Base-by-base conservation (phyloP, 1,284 basidiomycete genomes). In the Ceratorhiza oryzae-sativae region DNA sequence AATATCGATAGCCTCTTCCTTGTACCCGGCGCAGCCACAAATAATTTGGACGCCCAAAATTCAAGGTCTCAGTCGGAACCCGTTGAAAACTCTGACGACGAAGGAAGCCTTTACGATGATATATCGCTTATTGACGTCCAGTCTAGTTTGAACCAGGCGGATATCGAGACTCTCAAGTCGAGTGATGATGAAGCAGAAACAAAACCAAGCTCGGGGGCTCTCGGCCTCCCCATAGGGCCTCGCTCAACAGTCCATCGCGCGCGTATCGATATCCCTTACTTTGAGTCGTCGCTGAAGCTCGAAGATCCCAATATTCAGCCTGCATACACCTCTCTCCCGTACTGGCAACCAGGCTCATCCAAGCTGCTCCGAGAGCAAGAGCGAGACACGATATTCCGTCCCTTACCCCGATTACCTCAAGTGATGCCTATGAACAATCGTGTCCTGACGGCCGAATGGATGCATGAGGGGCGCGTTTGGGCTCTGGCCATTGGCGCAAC, bases 81-180 rank as follows among this genome's bases (percentile, higher is more conserved):
- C 20, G 36, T 15, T 15, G 9, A 36, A 20, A 34, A 58, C 25
- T 58, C 32, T 15, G 62, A 67, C 20, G 61, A 65, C 27, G 46
- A 65, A 36, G 62, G 62, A 10, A 67, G 62, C 25, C 36, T 67
- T 18, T 67, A 67, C 49, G 62, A 67, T 27, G 62, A 55, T 55
- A 20, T 67, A 6, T 67, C 62, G 48, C 13, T 67, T 2, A 42
- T 67, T 3, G 61, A 63, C 20, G 61, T n/a, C 15, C 25, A 42
- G 45, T 48, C 46, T 45, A 48, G 46, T 20, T 9, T 63, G 18
- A 42, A 67, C 62, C 62, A 67, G 49, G 62, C 62, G 48, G 62
- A 67, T 42, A 67, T 67, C 36, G 62, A 67, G 25, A 67, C 62
- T 4, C 62, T 67, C 62, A 67, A 67, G 34, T 67, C 62, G 32